Evolutionary conservation across 495 filamentous ascomycete genomes (phyloP), one percentile per base, ranked within the genome.

Genomic region (Neurospora tetrasperma): DNA sequence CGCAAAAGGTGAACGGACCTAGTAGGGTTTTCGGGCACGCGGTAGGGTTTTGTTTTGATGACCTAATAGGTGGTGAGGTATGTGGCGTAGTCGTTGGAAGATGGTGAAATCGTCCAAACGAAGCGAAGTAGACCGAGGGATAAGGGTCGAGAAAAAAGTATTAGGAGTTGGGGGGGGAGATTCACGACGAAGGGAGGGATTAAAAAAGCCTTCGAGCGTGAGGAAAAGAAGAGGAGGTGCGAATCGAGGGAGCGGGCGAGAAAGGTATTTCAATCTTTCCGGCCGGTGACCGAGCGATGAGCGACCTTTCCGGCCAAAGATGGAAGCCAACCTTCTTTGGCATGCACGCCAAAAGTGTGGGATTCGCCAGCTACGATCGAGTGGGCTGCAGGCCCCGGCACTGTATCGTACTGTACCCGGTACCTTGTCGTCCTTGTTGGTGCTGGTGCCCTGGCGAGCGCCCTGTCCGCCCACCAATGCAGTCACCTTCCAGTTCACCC

Each of bases 101-200:
- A 69, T 66, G 72, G 68, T 71, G 71, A 72, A 76, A 75, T 74
- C 73, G 72, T 77, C 72, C 73, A 75, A 62, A 76, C 54, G 66
- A 71, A 73, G 48, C 46, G 46, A 66, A 73, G 73, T 72, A 74
- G 73, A 75, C 38, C 71, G 62, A 71, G 70, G 69, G 72, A 41
- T 71, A 62, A 43, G 72, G 71, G 48, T 48, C 42, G 27, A 35
- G 69, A 75, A 76, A 73, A 75, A 74, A 71, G 59, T 77, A 66
- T 66, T 66, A 71, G 76, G 76, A 77, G 76, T 80, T 77, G 72
- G 35, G 35, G 35, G 35, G 35, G 27, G 80, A 81, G 78, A 79
- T 78, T 80, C 80, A 81, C 80, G 80, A 78, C 79, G 80, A 81
- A 81, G 80, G 80, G 80, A 80, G 78, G 72, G 73, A 79, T 81